These are phyloP conservation scores for Dendrostoma leiphaemia DNA, from an alignment of 2,329 filamentous ascomycete species.

Conservation along the genomic window DNA sequence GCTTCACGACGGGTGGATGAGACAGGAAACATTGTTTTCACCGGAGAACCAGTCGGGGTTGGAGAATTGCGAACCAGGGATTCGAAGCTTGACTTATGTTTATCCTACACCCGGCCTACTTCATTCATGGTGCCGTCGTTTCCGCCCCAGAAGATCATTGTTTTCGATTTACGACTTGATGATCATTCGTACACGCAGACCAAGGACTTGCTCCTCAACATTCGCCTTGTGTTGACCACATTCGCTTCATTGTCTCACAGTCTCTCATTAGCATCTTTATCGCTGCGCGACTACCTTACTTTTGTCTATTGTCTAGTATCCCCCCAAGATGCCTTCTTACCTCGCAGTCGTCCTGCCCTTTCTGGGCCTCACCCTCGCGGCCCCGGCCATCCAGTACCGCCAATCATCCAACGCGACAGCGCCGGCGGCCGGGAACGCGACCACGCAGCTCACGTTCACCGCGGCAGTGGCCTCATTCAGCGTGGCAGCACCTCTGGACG, in stretches of 20 bases:
- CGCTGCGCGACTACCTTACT: not conserved
- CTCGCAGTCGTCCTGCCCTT: not conserved
- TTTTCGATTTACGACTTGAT: not conserved
- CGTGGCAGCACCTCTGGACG: slow-evolving; percentile 8
- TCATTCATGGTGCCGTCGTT: not conserved
- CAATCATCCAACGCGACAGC: not conserved
- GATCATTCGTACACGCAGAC: not conserved
- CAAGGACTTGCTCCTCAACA: too few species aligned
- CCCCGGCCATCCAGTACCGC: slow-evolving; percentile 2
- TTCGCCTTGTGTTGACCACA: not conserved
- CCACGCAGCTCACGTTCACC: slow-evolving; percentile 11
- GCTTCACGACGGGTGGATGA: not conserved
- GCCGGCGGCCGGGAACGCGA: not conserved
- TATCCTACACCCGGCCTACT: not conserved
- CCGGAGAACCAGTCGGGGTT: not conserved
- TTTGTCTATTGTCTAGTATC: not conserved
- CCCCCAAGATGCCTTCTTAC: not conserved
- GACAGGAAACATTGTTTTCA: not conserved
- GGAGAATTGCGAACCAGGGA: not conserved
- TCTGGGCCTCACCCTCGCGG: not conserved
- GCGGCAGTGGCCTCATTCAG: slow-evolving; percentile 10
- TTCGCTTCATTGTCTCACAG: not conserved
- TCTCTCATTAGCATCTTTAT: not conserved
- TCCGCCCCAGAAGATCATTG: too few species aligned
- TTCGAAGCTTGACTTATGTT: not conserved